Evolutionary conservation across 2,329 filamentous ascomycete genomes (phyloP).

Genomic region (Hymenoscyphus fraxineus): DNA sequence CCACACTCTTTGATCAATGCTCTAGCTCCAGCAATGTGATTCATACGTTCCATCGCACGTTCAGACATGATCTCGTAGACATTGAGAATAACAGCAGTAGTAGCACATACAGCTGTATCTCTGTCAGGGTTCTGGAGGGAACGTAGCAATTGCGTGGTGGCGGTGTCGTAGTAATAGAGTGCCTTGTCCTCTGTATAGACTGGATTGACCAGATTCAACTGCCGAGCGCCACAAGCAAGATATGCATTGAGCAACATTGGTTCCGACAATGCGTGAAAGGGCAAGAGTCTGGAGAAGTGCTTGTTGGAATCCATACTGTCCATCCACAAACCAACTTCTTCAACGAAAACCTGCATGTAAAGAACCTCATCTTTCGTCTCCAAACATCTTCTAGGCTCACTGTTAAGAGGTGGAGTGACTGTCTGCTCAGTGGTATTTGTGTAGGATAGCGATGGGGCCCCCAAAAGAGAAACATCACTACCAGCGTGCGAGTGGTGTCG

Average conservation of each 20-base stretch:
- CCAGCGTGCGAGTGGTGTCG: slow-evolving; percentile 34
- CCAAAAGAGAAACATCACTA: slow-evolving; percentile 33
- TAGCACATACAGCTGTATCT: slow-evolving; percentile 79
- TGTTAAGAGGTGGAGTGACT: slow-evolving; percentile 39
- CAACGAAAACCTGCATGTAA: slow-evolving; percentile 91
- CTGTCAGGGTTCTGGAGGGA: slow-evolving; percentile 80
- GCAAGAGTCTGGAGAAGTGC: slow-evolving; percentile 81
- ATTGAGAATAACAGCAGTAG: slow-evolving; percentile 82
- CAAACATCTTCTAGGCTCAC: slow-evolving; percentile 56
- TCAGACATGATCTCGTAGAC: slow-evolving; percentile 93
- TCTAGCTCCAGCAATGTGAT: slow-evolving; percentile 79
- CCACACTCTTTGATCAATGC: slow-evolving; percentile 85
- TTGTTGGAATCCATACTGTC: slow-evolving; percentile 82
- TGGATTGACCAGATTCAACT: slow-evolving; percentile 68
- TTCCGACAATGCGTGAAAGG: slow-evolving; percentile 75
- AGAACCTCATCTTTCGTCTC: slow-evolving; percentile 72
- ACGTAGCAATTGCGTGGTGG: slow-evolving; percentile 72
- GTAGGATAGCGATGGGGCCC: slow-evolving; percentile 39
- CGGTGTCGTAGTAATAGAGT: slow-evolving; percentile 78
- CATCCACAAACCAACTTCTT: slow-evolving; percentile 92
- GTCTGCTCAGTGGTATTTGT: slow-evolving; percentile 28
- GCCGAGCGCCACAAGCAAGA: slow-evolving; percentile 81
- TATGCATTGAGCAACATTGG: slow-evolving; percentile 88
- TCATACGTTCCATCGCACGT: slow-evolving; percentile 74
- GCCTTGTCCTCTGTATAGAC: slow-evolving; percentile 74